Evolutionary conservation across 2,329 filamentous ascomycete species (phyloP).

Genomic region (Neopestalotiopsis sp.): DNA sequence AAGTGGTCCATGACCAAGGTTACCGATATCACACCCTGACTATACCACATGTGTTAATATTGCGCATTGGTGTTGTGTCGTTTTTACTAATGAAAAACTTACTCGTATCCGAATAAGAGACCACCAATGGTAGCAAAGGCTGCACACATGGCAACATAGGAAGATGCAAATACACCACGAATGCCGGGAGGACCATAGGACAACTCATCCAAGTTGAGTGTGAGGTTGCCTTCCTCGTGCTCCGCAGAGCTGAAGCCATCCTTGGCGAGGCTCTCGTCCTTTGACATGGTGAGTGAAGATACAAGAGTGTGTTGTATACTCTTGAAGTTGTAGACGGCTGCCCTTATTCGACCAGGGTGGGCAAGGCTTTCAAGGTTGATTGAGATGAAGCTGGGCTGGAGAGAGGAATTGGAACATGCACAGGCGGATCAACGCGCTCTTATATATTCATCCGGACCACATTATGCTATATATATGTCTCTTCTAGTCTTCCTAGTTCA

Average conservation of each 20-base stretch:
- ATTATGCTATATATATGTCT: neutral
- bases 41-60: neutral
- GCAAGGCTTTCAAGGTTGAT: neutral
- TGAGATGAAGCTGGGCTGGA: neutral
- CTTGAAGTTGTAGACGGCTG: neutral
- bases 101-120: conserved; percentile 19
- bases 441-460: neutral
- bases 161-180: conserved; percentile 18
- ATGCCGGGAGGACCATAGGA: conserved; percentile 17
- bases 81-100: no score
- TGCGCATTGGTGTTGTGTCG: neutral
- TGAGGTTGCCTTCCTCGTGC: conserved; percentile 11
- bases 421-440: neutral
- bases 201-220: conserved; percentile 18
- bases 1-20: conserved; percentile 58
- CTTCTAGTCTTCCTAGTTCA: neutral
- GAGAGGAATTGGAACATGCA: neutral
- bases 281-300: neutral
- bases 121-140: conserved; percentile 19
- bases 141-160: conserved; percentile 19
- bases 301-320: neutral
- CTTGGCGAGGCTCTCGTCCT: neutral
- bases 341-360: neutral
- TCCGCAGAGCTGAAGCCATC: conserved; percentile 2
- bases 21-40: conserved; percentile 57